Percentiles rank a stretch among this genome's conserved stretches.
phyloP scores from a whole-genome alignment of 495 filamentous ascomycete species.

The Tuber brumale region DNA sequence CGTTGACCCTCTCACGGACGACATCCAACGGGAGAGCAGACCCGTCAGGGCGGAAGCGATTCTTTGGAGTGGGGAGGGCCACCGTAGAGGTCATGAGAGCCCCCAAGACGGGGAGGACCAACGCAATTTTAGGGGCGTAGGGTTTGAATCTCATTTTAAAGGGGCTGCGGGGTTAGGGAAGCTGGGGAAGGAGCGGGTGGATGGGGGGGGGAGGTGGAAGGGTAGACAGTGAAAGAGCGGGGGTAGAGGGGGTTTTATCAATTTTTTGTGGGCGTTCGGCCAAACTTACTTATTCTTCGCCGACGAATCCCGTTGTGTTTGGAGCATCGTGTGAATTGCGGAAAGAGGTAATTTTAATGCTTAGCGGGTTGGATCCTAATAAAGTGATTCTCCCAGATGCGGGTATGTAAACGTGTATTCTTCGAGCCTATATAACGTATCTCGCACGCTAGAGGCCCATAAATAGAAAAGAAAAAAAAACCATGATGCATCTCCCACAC shows the following conservation, averaged over 20 bases:
- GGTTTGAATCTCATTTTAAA: background rate
- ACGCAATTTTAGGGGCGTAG: background rate
- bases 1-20: background rate
- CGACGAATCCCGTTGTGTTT: background rate
- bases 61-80: background rate
- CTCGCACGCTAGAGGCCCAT: background rate
- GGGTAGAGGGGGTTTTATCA: background rate
- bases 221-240: background rate
- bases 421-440: background rate
- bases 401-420: background rate
- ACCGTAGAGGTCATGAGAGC: background rate
- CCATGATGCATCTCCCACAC: background rate
- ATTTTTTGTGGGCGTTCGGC: background rate
- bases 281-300: background rate
- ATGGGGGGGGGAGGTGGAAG: background rate
- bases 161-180: background rate
- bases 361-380: background rate
- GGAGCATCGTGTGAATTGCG: background rate
- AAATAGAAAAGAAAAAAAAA: background rate
- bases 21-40: background rate
- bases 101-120: conserved; percentile 1
- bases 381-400: background rate
- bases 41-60: background rate
- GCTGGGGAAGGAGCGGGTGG: background rate
- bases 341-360: background rate